These are phyloP conservation scores for Sclerotiophoma versabilis DNA, from an alignment of 2,329 filamentous ascomycete species.

Conservation along the genomic window DNA sequence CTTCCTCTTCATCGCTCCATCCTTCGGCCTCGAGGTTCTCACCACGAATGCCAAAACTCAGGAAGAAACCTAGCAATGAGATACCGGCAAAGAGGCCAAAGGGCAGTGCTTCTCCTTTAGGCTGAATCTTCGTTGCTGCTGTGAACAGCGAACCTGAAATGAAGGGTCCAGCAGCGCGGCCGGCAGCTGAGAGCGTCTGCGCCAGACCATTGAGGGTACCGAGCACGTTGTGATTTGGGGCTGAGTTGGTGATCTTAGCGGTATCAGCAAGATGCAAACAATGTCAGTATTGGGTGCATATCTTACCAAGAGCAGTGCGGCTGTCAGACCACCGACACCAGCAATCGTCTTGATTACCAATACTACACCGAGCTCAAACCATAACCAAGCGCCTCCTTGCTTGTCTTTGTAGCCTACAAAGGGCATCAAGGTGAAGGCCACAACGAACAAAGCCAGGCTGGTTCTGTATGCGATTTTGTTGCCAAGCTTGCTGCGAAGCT, in stretches of 20 bases:
- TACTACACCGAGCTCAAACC: conserved; percentile 79
- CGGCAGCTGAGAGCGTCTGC: conserved; percentile 90
- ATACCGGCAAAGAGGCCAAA: conserved; percentile 90
- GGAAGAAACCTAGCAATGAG: conserved; percentile 78
- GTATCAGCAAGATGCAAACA: conserved; percentile 15
- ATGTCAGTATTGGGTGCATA: neutral
- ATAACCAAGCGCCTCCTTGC: conserved; percentile 72
- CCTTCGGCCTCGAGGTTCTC: conserved; percentile 65
- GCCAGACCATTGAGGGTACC: conserved; percentile 93
- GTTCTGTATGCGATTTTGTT: conserved; percentile 85
- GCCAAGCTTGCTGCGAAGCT: conserved; percentile 77
- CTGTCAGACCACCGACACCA: conserved; percentile 86
- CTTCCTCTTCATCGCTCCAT: conserved; percentile 53
- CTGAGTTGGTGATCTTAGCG: conserved; percentile 86
- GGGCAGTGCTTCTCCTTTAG: conserved; percentile 82
- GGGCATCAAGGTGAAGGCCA: conserved; percentile 87
- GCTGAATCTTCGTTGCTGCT: conserved; percentile 72
- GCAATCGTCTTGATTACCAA: conserved; percentile 90
- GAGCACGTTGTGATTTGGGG: conserved; percentile 82
- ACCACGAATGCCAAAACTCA: conserved; percentile 79
- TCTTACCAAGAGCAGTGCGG: conserved; percentile 82
- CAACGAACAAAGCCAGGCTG: conserved; percentile 78
- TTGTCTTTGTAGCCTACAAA: conserved; percentile 79
- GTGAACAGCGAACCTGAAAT: conserved; percentile 87
- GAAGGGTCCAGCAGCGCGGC: conserved; percentile 87